Percentiles rank a stretch among this genome's conserved stretches.
Evolutionary conservation across 768 basidiomycete species (phyloP).

Genomic region (Rhodosporidiobolus odoratus): DNA sequence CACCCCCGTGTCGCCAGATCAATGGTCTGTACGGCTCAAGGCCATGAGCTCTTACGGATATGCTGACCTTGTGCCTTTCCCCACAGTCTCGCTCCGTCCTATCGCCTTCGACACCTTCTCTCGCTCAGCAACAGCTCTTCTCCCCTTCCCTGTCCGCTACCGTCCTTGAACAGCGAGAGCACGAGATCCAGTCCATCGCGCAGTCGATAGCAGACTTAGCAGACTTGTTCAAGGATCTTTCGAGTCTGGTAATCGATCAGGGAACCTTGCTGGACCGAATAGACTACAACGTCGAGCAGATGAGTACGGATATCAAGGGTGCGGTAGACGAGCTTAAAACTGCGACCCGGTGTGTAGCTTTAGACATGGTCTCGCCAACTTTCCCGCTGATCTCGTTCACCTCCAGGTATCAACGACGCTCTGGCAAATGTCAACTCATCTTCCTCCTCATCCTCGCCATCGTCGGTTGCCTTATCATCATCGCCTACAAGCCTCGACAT

Average conservation of each 20-base stretch:
- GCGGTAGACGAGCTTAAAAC: conserved; percentile 76
- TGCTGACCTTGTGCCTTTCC: neutral
- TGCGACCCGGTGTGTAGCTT: conserved; percentile 65
- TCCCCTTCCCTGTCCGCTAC: conserved; percentile 45
- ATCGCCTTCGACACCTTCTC: conserved; percentile 24
- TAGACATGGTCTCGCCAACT: neutral
- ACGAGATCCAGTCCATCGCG: conserved; percentile 82
- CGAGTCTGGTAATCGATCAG: conserved; percentile 89
- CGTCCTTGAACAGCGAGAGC: conserved; percentile 54
- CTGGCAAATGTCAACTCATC: conserved; percentile 87
- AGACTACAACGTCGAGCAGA: conserved; percentile 95
- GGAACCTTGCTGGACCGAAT: conserved; percentile 93
- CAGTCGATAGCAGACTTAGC: conserved; percentile 84
- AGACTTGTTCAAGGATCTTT: conserved; percentile 93
- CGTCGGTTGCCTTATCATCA: conserved; percentile 73
- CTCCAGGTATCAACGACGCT: conserved; percentile 82
- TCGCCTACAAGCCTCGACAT: conserved; percentile 59
- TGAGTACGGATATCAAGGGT: conserved; percentile 70
- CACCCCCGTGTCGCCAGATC: neutral
- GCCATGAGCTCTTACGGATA: too few species aligned
- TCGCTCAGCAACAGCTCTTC: conserved; percentile 24
- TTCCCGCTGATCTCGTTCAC: neutral
- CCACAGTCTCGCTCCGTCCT: conserved; percentile 27
- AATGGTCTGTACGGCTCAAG: too few species aligned
- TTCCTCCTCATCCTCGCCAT: conserved; percentile 85